These are phyloP conservation scores for Lecanicillium sp. DNA, from an alignment of 2,329 filamentous ascomycete species.

Conservation along the genomic window DNA sequence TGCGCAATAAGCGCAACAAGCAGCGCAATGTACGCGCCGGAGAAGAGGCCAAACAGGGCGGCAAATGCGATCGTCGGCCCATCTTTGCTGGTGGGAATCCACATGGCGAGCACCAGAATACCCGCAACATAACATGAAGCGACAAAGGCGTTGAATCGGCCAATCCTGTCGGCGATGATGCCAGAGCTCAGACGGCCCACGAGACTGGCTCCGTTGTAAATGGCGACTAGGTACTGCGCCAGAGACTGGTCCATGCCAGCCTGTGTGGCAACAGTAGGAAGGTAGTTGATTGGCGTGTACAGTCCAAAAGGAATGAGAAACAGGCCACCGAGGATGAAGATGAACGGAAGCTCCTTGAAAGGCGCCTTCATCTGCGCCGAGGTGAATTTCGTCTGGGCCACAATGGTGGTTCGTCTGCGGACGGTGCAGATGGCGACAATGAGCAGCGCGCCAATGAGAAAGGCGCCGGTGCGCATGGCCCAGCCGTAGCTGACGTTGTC, in stretches of 20 bases:
- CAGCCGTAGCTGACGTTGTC: slow-evolving; percentile 24
- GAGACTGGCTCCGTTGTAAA: slow-evolving; percentile 22
- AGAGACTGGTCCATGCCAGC: slow-evolving; percentile 17
- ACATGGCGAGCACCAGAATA: slow-evolving; percentile 27
- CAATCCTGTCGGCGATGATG: slow-evolving; percentile 21
- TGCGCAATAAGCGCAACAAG: slow-evolving; percentile 29
- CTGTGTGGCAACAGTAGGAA: slow-evolving; percentile 17
- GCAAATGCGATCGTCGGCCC: slow-evolving; percentile 23
- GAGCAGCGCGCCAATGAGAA: slow-evolving; percentile 26
- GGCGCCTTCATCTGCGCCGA: slow-evolving; percentile 25
- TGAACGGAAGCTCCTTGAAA: slow-evolving; percentile 21
- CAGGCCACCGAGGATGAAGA: slow-evolving; percentile 21
- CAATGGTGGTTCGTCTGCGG: slow-evolving; percentile 5
- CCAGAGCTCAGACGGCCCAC: slow-evolving; percentile 20
- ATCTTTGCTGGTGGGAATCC: slow-evolving; percentile 23
- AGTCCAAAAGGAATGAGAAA: slow-evolving; percentile 26
- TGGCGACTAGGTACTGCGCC: slow-evolving; percentile 19
- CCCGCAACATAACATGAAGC: slow-evolving; percentile 36
- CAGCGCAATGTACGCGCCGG: slow-evolving; percentile 25
- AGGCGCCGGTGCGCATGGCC: slow-evolving; percentile 27
- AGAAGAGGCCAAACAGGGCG: slow-evolving; percentile 25
- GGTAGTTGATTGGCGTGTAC: slow-evolving; percentile 26
- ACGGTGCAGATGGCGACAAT: slow-evolving; percentile 8
- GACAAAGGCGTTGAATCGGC: slow-evolving; percentile 29
- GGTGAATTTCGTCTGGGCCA: slow-evolving; percentile 19